Evolutionary conservation across 2,329 filamentous ascomycete genomes (phyloP).

Genomic region (Scortechinia acanthostroma): DNA sequence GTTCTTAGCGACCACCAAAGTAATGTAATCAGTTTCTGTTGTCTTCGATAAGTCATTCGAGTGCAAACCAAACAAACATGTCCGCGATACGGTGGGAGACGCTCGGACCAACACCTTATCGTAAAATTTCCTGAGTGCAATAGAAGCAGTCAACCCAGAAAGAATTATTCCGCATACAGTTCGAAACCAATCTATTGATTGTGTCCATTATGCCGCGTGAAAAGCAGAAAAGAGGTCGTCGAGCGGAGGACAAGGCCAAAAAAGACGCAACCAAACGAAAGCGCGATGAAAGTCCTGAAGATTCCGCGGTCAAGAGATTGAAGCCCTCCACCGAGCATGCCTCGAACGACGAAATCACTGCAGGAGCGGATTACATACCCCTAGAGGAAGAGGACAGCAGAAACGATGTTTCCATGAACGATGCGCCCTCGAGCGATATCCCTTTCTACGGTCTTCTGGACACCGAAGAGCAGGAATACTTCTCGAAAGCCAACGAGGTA

Average conservation of each 20-base stretch:
- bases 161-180: no score
- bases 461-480: conserved; percentile 92
- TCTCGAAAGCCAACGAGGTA: conserved; percentile 80
- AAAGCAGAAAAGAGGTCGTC: conserved; percentile 33
- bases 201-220: conserved; percentile 32
- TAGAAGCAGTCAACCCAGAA: no score
- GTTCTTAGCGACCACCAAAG: not conserved
- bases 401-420: conserved; percentile 7
- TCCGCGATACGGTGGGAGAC: not conserved
- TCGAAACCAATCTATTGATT: no score
- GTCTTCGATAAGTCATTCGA: no score
- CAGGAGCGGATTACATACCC: conserved; percentile 16
- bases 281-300: conserved; percentile 19
- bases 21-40: not conserved
- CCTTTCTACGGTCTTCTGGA: conserved; percentile 85
- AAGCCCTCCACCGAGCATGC: conserved; percentile 14
- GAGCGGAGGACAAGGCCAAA: conserved; percentile 24
- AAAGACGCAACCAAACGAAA: conserved; percentile 21
- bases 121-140: no score
- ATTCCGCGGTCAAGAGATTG: conserved; percentile 23
- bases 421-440: conserved; percentile 3
- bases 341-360: conserved; percentile 10
- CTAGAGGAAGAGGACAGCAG: conserved; percentile 15
- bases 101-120: conserved; percentile 1
- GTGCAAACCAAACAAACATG: not conserved